Percentiles rank a stretch among this genome's conserved stretches.
Conservation (phyloP, 2,329 filamentous ascomycete genomes). For the Sclerotiophoma versabilis region DNA sequence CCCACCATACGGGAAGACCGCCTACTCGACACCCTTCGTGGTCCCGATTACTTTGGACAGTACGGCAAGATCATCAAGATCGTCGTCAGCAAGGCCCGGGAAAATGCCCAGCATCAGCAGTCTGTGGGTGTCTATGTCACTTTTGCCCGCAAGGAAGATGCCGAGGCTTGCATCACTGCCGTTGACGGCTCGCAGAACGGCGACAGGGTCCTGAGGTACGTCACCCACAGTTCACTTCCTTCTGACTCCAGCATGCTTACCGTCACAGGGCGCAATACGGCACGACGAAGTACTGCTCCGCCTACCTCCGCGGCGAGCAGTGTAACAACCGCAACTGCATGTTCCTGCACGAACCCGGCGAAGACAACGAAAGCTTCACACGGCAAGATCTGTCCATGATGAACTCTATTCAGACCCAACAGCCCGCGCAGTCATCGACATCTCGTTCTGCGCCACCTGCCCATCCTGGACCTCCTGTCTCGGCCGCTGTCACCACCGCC, state of each 20-base stretch:
- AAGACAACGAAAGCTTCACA: conserved; percentile 96
- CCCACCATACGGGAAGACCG: conserved; percentile 93
- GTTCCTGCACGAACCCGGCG: conserved; percentile 97
- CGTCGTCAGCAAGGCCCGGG: conserved; percentile 95
- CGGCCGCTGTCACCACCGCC: conserved; percentile 44
- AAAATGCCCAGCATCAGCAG: conserved; percentile 72
- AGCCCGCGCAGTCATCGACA: conserved; percentile 67
- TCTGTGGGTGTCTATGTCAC: conserved; percentile 99
- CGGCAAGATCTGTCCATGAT: conserved; percentile 93
- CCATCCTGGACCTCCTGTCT: conserved; percentile 58
- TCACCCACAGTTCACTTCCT: neutral
- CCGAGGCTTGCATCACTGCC: conserved; percentile 84
- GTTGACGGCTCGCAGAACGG: conserved; percentile 94
- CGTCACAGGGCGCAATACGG: conserved; percentile 71
- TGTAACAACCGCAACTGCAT: conserved; percentile 97
- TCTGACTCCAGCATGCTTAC: conserved; percentile 26
- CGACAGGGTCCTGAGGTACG: conserved; percentile 80
- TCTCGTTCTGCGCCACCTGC: conserved; percentile 60
- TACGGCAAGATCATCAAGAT: conserved; percentile 99
- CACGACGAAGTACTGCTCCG: conserved; percentile 98
- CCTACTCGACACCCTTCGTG: conserved; percentile 86
- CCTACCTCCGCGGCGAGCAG: conserved; percentile 90
- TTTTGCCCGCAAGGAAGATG: conserved; percentile 90
- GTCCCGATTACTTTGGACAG: conserved; percentile 94
- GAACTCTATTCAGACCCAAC: conserved; percentile 84